Conservation (phyloP, 306 rosid species). For the Cyamopsis tetragonoloba region DNA sequence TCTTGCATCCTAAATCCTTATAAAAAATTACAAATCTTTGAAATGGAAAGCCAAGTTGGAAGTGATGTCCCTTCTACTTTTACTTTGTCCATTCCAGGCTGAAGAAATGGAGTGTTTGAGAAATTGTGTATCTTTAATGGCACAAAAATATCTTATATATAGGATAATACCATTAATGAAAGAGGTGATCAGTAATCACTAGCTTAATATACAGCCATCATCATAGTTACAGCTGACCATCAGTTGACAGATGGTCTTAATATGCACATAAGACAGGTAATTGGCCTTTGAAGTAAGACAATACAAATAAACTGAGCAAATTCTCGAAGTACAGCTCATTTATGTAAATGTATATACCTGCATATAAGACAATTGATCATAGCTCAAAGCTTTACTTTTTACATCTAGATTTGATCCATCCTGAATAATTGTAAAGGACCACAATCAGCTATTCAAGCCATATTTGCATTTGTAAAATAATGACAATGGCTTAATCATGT, state of each 20-base stretch:
- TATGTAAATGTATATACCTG: slow-evolving; percentile 51
- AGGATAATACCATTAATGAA: background rate
- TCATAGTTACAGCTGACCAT: background rate
- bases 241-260: background rate
- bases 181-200: background rate
- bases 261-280: slow-evolving; percentile 19
- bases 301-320: slow-evolving; percentile 2
- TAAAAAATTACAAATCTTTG: background rate
- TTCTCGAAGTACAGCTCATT: slow-evolving; percentile 5
- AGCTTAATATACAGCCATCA: background rate
- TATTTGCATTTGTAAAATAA: slow-evolving; percentile 25
- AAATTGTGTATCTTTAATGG: background rate
- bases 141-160: background rate
- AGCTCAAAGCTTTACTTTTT: slow-evolving; percentile 76
- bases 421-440: slow-evolving; percentile 37
- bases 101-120: background rate
- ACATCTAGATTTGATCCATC: slow-evolving; percentile 78
- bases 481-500: background rate
- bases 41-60: background rate
- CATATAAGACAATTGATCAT: slow-evolving; percentile 73
- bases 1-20: background rate
- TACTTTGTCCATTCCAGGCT: background rate
- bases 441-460: slow-evolving; percentile 11
- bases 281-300: slow-evolving; percentile 1
- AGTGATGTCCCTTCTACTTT: background rate